Base-by-base conservation (phyloP, 2,329 filamentous ascomycete species). In the Didymella lethalis region DNA sequence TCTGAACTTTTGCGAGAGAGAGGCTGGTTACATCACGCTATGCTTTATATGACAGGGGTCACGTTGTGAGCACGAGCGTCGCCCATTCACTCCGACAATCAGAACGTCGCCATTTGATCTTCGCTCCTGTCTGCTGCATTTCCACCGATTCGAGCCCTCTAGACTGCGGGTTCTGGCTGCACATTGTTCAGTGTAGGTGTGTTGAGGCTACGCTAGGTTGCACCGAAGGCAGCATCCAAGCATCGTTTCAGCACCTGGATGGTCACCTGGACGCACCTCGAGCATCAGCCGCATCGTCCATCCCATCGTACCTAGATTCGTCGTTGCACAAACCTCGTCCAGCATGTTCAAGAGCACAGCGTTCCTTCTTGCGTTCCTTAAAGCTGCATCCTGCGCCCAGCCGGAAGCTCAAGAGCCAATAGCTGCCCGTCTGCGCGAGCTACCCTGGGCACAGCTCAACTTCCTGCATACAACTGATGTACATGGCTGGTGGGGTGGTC, bases 391-490 rank as follows among this genome's bases (percentile, higher is more conserved):
- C 32, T 68, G 67, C 61, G 84, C 88, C 59, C 95, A 99, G 77
- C 94, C 94, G 10, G 88, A 86, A 56, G 92, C 94, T 52, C 88
- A 88, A n/a, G 79, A 85, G 40, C 92, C 95, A 7, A 84, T 94
- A 54, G 84, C 87, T 57, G 92, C 90, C 54, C 93, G 93, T 45
- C 86, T 98, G 78, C 89, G 94, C 70, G 85, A 92, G 66, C 83
- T 99, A 53, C 85, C 88, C 69, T 97, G 93, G 92, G 93, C 91
- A n/a, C 90, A 97, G 75, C 84, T 98, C 72, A 98, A 98, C 82
- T 96, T 83, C 69, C 71, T 99, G n/a, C 93, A 77, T 54, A 98
- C 95, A 0, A 98, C 95, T 34, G 81, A 98, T 75, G 95, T 91
- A 4, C 95, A 98, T 79, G 94, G 95, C 69, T 99, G 95, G 95